phyloP scores from a whole-genome alignment of 2,329 filamentous ascomycete genomes.

The Penicillium palitans region DNA sequence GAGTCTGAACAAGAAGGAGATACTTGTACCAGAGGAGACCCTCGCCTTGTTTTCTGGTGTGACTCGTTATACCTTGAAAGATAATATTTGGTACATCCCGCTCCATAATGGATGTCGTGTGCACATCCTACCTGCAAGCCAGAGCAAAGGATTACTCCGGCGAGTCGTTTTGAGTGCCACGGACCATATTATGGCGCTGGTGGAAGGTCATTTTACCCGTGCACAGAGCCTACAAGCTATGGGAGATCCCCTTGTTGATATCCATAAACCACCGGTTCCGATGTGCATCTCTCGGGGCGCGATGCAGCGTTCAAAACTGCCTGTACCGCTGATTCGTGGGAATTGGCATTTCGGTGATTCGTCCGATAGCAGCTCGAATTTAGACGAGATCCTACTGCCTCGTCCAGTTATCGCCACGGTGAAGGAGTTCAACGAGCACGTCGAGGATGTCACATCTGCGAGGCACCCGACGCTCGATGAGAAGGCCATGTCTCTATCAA shows the following conservation, averaged over 20 bases:
- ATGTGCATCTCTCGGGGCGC: slow-evolving; percentile 32
- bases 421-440: slow-evolving; percentile 40
- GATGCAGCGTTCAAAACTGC: slow-evolving; percentile 23
- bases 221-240: slow-evolving; percentile 25
- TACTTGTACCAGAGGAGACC: slow-evolving; percentile 39
- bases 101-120: slow-evolving; percentile 41
- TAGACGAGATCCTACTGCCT: slow-evolving; percentile 19
- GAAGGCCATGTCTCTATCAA: slow-evolving; percentile 5
- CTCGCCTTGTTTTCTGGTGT: slow-evolving; percentile 36
- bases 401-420: slow-evolving; percentile 31
- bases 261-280: slow-evolving; percentile 31
- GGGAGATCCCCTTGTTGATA: slow-evolving; percentile 33
- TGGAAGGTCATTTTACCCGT: slow-evolving; percentile 30
- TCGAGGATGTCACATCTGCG: slow-evolving; percentile 39
- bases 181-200: slow-evolving; percentile 34
- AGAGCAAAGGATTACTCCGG: slow-evolving; percentile 35
- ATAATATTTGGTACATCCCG: slow-evolving; percentile 41
- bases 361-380: slow-evolving; percentile 2
- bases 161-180: slow-evolving; percentile 40
- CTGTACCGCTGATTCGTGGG: slow-evolving; percentile 33
- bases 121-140: slow-evolving; percentile 34
- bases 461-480: slow-evolving; percentile 14
- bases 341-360: slow-evolving; percentile 28
- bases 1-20: slow-evolving; percentile 26
- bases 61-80: slow-evolving; percentile 29